These are phyloP conservation scores for Hura crepitans DNA, from an alignment of 441 rosid species.

Conservation along the genomic window DNA sequence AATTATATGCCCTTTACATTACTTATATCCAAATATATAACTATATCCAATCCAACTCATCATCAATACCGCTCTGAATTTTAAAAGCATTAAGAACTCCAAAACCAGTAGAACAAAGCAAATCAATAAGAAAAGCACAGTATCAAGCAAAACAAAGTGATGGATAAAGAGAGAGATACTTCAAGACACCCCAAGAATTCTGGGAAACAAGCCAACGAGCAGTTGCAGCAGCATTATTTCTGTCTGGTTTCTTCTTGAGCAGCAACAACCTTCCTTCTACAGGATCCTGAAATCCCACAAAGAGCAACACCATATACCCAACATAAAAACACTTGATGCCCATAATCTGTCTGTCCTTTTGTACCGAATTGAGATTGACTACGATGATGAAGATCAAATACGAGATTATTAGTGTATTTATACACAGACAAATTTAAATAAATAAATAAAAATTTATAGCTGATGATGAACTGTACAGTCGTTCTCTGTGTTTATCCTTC, in stretches of 20 bases:
- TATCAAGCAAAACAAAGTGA: not conserved
- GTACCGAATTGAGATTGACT: not conserved
- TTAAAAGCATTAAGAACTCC: no score
- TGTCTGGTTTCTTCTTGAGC: conserved; percentile 54
- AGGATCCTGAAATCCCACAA: conserved; percentile 32
- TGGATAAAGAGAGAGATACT: conserved; percentile 31
- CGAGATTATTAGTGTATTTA: not conserved
- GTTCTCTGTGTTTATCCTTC: no score
- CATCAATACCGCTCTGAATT: not conserved
- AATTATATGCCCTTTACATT: not conserved
- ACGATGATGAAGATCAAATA: not conserved
- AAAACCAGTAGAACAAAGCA: not conserved
- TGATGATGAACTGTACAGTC: not conserved
- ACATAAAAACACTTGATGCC: conserved; percentile 13
- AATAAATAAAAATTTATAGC: not conserved
- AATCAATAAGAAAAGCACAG: not conserved
- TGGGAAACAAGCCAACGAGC: conserved; percentile 94
- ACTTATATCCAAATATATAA: not conserved
- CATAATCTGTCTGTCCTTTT: conserved; percentile 4
- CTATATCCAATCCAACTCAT: not conserved
- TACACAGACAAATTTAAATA: not conserved
- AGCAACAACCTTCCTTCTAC: conserved; percentile 50
- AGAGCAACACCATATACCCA: conserved; percentile 14
- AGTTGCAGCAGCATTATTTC: conserved; percentile 46
- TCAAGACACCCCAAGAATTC: conserved; percentile 81